phyloP scores from a whole-genome alignment of 2,329 filamentous ascomycete genomes.

The Penicillium palitans region DNA sequence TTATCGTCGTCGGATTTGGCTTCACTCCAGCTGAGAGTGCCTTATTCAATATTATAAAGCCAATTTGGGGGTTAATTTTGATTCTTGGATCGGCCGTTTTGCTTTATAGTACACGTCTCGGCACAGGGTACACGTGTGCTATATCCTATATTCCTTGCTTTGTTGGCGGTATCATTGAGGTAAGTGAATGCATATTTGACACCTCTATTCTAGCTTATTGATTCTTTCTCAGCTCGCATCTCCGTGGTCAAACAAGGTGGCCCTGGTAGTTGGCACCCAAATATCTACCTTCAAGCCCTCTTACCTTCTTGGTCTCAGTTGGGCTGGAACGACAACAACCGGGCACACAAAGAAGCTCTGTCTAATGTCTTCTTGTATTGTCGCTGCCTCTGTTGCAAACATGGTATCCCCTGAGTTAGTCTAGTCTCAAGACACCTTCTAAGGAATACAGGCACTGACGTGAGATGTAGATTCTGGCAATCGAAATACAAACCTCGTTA shows the following conservation, averaged over 20 bases:
- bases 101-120: not conserved
- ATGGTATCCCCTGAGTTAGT: not conserved
- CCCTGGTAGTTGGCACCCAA: not conserved
- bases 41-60: not conserved
- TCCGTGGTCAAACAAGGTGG: not conserved
- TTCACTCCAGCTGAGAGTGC: not conserved
- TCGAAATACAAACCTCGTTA: not conserved
- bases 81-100: not conserved
- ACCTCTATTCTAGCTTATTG: not conserved
- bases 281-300: not conserved
- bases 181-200: not conserved
- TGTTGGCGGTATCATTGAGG: not conserved
- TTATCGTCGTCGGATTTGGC: not conserved
- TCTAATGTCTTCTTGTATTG: not conserved
- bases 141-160: not conserved
- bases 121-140: not conserved
- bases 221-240: not conserved
- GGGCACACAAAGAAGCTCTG: not conserved
- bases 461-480: not conserved
- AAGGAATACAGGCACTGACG: not conserved
- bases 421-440: not conserved
- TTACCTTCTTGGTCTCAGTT: not conserved
- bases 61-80: not conserved
- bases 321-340: not conserved
- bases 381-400: not conserved